Percentiles rank a stretch among this genome's conserved stretches.
Conservation (phyloP, 164 flowering plant species). For the Berberis vulgaris region DNA sequence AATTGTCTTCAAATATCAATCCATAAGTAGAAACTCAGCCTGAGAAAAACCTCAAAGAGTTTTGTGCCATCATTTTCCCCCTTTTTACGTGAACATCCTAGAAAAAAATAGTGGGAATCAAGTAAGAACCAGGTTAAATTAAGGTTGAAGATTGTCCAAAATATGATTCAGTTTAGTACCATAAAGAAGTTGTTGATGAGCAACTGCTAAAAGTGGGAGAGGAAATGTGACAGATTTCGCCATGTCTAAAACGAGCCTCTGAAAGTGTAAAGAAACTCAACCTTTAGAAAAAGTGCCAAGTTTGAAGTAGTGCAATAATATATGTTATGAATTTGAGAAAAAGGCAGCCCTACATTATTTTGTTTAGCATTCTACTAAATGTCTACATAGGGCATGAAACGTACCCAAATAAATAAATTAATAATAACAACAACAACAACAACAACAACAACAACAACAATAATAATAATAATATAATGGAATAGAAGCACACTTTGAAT, state of each 20-base stretch:
- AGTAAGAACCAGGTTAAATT: not conserved
- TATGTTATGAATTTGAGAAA: not conserved
- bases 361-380: no score
- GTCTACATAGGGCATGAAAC: no score
- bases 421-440: no score
- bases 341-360: no score
- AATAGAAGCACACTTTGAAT: no score
- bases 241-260: constrained; percentile 58
- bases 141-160: no score
- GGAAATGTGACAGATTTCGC: constrained; percentile 77
- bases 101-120: constrained; percentile 8
- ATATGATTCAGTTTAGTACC: constrained; percentile 30
- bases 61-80: constrained; percentile 31
- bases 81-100: constrained; percentile 46
- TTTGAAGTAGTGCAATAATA: not conserved
- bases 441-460: no score
- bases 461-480: no score
- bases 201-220: constrained; percentile 75
- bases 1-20: not conserved
- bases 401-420: no score
- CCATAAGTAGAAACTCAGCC: not conserved
- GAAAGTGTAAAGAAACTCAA: constrained; percentile 8
- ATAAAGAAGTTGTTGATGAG: constrained; percentile 78
- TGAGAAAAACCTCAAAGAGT: constrained; percentile 38
- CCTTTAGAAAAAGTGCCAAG: constrained; percentile 1